Percentiles rank a stretch among this genome's conserved stretches.
Conservation (phyloP, 1,284 basidiomycete genomes). For the Sanghuangporus weigelae region DNA sequence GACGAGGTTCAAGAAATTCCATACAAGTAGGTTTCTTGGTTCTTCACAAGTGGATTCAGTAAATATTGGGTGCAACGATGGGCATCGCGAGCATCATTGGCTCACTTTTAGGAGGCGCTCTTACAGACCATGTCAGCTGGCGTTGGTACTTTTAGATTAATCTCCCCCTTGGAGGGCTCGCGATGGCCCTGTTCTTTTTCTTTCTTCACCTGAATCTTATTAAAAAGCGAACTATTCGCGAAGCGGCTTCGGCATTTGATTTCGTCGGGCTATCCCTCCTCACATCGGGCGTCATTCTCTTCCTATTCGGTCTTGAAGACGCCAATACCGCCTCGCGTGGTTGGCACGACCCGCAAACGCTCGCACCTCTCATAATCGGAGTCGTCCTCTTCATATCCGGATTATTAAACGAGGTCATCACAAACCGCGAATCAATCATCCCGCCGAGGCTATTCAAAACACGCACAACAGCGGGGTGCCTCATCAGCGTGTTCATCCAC, state of each 20-base stretch:
- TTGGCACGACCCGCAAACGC: not conserved
- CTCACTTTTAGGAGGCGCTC: constrained; percentile 25
- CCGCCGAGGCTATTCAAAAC: constrained; percentile 44
- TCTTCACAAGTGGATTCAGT: not conserved
- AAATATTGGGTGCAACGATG: constrained; percentile 33
- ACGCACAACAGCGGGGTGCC: constrained; percentile 36
- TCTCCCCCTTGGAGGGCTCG: constrained; percentile 37
- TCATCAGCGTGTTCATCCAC: constrained; percentile 37
- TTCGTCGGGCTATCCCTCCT: constrained; percentile 40
- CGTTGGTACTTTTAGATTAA: constrained; percentile 34
- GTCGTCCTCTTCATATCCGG: constrained; percentile 20
- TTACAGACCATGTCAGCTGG: constrained; percentile 30
- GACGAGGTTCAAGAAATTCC: constrained; percentile 15
- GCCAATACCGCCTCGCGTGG: not conserved
- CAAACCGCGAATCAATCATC: constrained; percentile 47
- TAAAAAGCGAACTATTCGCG: constrained; percentile 26
- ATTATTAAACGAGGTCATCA: constrained; percentile 39
- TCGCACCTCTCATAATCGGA: not conserved
- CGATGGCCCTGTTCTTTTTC: constrained; percentile 29
- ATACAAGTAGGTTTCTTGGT: constrained; percentile 10
- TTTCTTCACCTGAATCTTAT: constrained; percentile 28
- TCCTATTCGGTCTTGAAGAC: constrained; percentile 36
- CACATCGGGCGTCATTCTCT: constrained; percentile 40
- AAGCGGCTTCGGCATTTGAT: constrained; percentile 39
- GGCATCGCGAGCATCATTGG: constrained; percentile 38